These are phyloP conservation scores for Lachnellula suecica DNA, from an alignment of 2,329 filamentous ascomycete genomes.

Conservation along the genomic window DNA sequence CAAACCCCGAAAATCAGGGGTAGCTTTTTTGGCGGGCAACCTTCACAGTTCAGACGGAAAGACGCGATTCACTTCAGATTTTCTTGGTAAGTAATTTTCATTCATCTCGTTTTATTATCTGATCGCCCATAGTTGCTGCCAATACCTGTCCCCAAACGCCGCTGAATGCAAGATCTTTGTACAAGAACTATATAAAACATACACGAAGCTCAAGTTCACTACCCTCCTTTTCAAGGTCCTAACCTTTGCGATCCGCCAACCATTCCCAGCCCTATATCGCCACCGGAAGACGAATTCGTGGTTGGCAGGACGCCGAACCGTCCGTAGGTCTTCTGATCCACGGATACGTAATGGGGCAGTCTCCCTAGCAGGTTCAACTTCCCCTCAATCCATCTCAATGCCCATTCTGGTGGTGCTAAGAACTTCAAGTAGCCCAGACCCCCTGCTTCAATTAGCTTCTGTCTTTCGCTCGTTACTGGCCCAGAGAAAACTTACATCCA, in stretches of 20 bases:
- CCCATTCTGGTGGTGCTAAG: slow-evolving; percentile 84
- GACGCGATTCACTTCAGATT: neutral
- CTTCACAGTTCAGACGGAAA: neutral
- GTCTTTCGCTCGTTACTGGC: neutral
- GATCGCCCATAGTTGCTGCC: neutral
- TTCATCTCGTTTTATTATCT: slow-evolving; percentile 17
- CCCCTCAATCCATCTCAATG: slow-evolving; percentile 82
- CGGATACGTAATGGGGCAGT: slow-evolving; percentile 87
- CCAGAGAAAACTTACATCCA: slow-evolving; percentile 59
- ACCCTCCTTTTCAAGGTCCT: slow-evolving; percentile 54
- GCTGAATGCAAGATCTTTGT: slow-evolving; percentile 25
- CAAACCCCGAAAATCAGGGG: neutral
- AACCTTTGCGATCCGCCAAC: slow-evolving; percentile 66
- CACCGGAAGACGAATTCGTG: slow-evolving; percentile 35
- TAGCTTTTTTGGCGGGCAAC: neutral
- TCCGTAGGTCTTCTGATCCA: slow-evolving; percentile 95
- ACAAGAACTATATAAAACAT: slow-evolving; percentile 13
- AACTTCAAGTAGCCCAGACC: slow-evolving; percentile 88
- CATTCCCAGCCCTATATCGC: slow-evolving; percentile 53
- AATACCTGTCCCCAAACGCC: slow-evolving; percentile 1
- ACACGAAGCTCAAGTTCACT: slow-evolving; percentile 7
- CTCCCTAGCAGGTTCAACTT: slow-evolving; percentile 83
- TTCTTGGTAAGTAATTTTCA: slow-evolving; percentile 3
- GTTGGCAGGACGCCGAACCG: slow-evolving; percentile 85
- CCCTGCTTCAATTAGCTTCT: slow-evolving; percentile 47